These are phyloP conservation scores for Jacaranda copaia DNA, from an alignment of 257 asterid genomes.

Conservation along the genomic window DNA sequence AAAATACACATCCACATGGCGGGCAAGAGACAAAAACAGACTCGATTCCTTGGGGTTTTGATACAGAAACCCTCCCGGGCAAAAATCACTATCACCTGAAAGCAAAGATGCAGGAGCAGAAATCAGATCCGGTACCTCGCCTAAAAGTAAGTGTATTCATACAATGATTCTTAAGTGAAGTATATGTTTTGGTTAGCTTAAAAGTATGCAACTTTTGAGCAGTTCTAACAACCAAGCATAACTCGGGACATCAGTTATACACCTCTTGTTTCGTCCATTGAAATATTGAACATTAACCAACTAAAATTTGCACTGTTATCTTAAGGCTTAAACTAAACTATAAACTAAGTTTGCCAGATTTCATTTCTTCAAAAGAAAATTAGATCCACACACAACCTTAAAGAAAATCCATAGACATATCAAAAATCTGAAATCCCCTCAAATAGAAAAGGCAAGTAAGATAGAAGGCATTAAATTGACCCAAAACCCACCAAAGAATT, in stretches of 20 bases:
- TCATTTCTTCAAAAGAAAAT: neutral
- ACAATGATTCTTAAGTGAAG: too few species aligned
- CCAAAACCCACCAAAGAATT: constrained; percentile 10
- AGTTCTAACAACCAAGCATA: constrained; percentile 18
- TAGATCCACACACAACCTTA: neutral
- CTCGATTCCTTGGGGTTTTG: constrained; percentile 65
- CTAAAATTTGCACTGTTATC: neutral
- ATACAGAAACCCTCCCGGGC: constrained; percentile 55
- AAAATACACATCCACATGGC: constrained; percentile 69
- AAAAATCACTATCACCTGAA: constrained; percentile 66
- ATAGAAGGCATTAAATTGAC: neutral
- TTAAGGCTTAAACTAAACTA: neutral
- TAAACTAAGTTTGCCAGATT: neutral
- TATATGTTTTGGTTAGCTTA: neutral
- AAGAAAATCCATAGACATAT: neutral
- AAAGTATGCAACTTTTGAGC: neutral
- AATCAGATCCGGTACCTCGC: constrained; percentile 25
- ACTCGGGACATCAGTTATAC: neutral
- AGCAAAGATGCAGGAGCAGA: constrained; percentile 24
- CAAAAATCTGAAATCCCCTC: neutral
- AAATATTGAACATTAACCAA: constrained; percentile 2
- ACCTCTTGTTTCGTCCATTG: neutral
- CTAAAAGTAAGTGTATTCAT: too few species aligned
- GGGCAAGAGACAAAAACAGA: constrained; percentile 55
- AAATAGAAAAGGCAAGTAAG: neutral